Evolutionary conservation across 805 yeast genomes (phyloP).

Genomic region (Starmerella apicola): DNA sequence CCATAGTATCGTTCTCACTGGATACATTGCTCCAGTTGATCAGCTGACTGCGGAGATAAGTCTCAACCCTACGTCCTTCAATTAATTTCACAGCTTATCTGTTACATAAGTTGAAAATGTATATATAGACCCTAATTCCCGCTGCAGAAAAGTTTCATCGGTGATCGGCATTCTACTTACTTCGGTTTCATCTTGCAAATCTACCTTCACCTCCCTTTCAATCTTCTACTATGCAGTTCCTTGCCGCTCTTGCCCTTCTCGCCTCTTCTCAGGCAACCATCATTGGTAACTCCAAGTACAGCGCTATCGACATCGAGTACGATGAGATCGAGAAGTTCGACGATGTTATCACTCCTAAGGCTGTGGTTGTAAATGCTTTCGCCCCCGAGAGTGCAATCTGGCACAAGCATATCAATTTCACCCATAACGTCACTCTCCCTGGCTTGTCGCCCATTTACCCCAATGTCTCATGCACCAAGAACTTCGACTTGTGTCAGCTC

Average conservation of each 20-base stretch:
- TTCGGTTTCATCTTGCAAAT: background rate
- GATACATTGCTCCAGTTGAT: no score
- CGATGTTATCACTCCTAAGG: conserved; percentile 34
- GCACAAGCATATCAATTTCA: conserved; percentile 37
- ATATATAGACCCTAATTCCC: no score
- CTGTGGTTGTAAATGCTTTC: conserved; percentile 45
- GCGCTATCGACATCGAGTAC: background rate
- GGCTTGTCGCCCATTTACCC: conserved; percentile 54
- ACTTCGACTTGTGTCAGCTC: conserved; percentile 45
- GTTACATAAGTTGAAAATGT: no score
- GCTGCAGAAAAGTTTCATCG: no score
- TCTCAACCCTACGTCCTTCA: no score
- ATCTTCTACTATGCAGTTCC: background rate
- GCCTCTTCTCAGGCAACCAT: background rate
- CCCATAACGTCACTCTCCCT: conserved; percentile 47
- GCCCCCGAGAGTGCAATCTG: conserved; percentile 41
- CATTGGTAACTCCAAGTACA: background rate
- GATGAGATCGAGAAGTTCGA: conserved; percentile 9
- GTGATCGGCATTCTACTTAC: no score
- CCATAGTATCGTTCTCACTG: no score
- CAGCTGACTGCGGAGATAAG: no score
- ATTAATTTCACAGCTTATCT: no score
- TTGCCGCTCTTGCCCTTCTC: background rate
- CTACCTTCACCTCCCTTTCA: background rate
- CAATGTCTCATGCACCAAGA: conserved; percentile 40